Evolutionary conservation across 805 yeast genomes (phyloP), one percentile per base, ranked within the genome.

Genomic region (Hanseniaspora thailandica): DNA sequence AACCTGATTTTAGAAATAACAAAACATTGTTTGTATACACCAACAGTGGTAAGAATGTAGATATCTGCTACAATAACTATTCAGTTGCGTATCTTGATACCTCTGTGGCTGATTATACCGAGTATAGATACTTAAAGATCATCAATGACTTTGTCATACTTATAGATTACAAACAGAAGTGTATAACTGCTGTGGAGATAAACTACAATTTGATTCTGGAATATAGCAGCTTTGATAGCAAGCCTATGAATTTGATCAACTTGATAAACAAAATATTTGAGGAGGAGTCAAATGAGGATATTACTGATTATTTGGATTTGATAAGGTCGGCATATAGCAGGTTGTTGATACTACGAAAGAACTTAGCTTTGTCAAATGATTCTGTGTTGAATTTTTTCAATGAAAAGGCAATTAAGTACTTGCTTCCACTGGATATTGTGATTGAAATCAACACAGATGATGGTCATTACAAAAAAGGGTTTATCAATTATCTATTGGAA

Each of bases 401-500:
- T 36, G 36, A 50, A 22, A 26, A 34, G 12, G 47, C 46, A 5
- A 50, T 50, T 8, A 41, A 50, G 30, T 50, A 50, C n/a, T 17
- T 50, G 17, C n/a, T 50, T 6, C 54, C 54, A 6, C 19, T 50
- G 15, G 54, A 50, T 40, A 33, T 50, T 17, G 33, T 50, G 12
- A 17, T 28, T 5, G 28, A 28, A 3, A 25, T 50, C 5, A 50
- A 50, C 10, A 7, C 13, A 10, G 17, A 43, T 12, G 19, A 23
- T n/a, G 23, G 30, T 2, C 26, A 26, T 5, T 33, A 15, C 53
- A 66, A 54, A 54, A 68, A 31, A 57, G 75, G 56, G 63, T 71
- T 52, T 55, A 58, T 59, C 5, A 71, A 71, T 1, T 77, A 72
- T 61, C 62, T 77, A 17, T 71, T 76, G 2, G 81, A 77, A 55